phyloP scores from a whole-genome alignment of 352 stramenopile genomes.

The Pythium volutum region DNA sequence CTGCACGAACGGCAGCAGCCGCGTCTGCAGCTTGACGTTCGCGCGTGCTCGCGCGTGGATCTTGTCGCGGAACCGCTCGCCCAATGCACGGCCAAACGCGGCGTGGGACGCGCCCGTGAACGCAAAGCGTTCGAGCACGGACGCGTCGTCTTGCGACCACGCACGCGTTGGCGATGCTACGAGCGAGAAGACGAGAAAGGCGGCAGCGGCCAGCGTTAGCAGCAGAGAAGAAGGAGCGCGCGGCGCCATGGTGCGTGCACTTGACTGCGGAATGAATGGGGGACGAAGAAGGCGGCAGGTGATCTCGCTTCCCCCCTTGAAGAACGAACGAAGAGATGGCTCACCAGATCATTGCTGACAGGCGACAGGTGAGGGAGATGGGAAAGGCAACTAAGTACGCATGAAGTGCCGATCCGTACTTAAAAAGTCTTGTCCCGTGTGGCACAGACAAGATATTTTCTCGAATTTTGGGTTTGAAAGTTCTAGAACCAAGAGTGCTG shows the following conservation, averaged over 20 bases:
- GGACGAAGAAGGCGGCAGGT: too few species aligned
- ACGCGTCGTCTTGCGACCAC: constrained; percentile 16
- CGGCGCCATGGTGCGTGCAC: neutral
- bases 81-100: constrained; percentile 52
- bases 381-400: constrained; percentile 18
- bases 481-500: constrained; percentile 14
- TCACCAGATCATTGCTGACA: constrained; percentile 15
- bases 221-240: neutral
- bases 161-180: constrained; percentile 6
- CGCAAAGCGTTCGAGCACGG: constrained; percentile 43
- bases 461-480: neutral
- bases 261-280: neutral
- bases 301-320: neutral
- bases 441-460: neutral
- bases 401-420: neutral
- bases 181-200: constrained; percentile 10
- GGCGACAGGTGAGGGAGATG: constrained; percentile 10
- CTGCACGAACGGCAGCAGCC: constrained; percentile 51
- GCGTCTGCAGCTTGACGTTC: constrained; percentile 53
- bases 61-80: constrained; percentile 43
- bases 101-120: constrained; percentile 61
- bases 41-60: constrained; percentile 40
- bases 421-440: neutral
- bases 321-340: constrained; percentile 7
- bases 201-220: neutral